A percentile compares a stretch with the other conserved stretches of the same genome.
These are phyloP conservation scores for Tricholoma matsutake DNA, from an alignment of 768 basidiomycete species.

Conservation along the genomic window DNA sequence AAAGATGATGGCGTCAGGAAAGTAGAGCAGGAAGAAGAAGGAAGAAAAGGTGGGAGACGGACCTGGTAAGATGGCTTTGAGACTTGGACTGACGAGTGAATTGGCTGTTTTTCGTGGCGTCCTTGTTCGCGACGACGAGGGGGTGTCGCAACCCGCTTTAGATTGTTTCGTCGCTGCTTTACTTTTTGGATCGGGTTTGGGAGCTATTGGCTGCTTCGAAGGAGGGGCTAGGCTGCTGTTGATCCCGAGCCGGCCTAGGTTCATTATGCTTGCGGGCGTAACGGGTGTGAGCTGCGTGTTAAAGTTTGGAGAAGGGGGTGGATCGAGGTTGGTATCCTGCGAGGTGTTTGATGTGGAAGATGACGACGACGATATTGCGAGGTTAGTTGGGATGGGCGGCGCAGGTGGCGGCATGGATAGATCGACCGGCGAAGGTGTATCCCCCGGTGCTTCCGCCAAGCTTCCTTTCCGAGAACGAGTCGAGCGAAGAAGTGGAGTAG, in stretches of 20 bases:
- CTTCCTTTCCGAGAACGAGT: conserved; percentile 42
- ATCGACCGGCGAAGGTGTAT: conserved; percentile 87
- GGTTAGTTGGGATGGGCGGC: conserved; percentile 25
- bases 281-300: conserved; percentile 59
- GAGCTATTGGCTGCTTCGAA: conserved; percentile 13
- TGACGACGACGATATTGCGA: neutral
- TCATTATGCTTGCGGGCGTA: conserved; percentile 92
- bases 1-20: neutral
- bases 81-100: conserved; percentile 45
- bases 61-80: conserved; percentile 78
- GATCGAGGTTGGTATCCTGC: neutral
- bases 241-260: conserved; percentile 64
- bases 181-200: conserved; percentile 15
- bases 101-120: conserved; percentile 3
- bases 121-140: conserved; percentile 21
- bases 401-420: conserved; percentile 87
- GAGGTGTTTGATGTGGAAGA: conserved; percentile 11
- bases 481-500: conserved; percentile 55
- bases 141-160: conserved; percentile 21
- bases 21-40: neutral
- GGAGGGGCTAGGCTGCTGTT: conserved; percentile 39
- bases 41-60: conserved; percentile 15
- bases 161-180: conserved; percentile 27
- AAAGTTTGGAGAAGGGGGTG: conserved; percentile 16
- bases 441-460: conserved; percentile 38